Evolutionary conservation across 2,329 filamentous ascomycete species (phyloP).

Genomic region (Nothophaeocryptopus gaeumannii): DNA sequence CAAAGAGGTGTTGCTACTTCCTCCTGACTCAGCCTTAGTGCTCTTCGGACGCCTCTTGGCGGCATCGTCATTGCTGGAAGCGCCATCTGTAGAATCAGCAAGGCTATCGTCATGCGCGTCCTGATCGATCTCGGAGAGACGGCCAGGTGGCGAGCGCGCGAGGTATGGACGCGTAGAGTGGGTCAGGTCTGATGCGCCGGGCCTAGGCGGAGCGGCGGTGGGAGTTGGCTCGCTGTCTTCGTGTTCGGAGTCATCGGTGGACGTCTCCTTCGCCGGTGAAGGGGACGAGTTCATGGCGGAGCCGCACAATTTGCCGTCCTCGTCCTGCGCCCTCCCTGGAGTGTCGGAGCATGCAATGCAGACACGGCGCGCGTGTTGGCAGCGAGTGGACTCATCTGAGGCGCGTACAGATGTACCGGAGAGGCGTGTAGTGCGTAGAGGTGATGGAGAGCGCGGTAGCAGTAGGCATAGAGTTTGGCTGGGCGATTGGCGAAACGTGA

Average conservation of each 20-base stretch:
- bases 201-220: conserved; percentile 9
- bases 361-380: conserved; percentile 5
- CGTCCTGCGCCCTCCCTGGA: conserved; percentile 7
- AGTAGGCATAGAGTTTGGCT: too few relatives aligned
- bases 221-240: conserved; percentile 22
- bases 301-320: conserved; percentile 3
- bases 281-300: conserved; percentile 23
- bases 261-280: conserved; percentile 12
- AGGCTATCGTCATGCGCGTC: conserved; percentile 10
- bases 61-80: conserved; percentile 7
- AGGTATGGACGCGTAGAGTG: conserved; percentile 15
- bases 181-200: conserved; percentile 4
- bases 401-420: neutral
- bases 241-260: conserved; percentile 20
- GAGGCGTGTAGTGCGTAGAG: too few relatives aligned
- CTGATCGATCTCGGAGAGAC: conserved; percentile 12
- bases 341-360: conserved; percentile 9
- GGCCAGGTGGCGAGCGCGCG: conserved; percentile 20
- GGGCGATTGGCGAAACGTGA: too few relatives aligned
- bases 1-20: conserved; percentile 5
- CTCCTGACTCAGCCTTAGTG: neutral
- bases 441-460: too few relatives aligned
- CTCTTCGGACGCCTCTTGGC: neutral
- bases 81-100: conserved; percentile 11
- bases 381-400: conserved; percentile 5